Conservation (phyloP, 2,329 filamentous ascomycete genomes). For the Phialophora chinensis region DNA sequence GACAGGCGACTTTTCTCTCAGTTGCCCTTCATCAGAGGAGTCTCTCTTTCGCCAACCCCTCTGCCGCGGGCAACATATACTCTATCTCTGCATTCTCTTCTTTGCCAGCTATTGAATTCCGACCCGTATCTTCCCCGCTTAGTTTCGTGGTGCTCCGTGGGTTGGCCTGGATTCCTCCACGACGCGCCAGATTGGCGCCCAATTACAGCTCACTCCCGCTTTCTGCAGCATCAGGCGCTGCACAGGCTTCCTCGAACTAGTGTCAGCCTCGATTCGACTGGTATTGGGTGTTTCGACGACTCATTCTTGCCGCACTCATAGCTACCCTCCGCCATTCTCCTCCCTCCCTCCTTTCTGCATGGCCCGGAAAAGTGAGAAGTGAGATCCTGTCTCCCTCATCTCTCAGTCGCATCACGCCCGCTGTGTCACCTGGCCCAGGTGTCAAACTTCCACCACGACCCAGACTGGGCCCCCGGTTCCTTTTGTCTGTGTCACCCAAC, state of each 20-base stretch:
- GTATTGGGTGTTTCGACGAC: slow-evolving; percentile 11
- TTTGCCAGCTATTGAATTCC: not conserved
- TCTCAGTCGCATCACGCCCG: not conserved
- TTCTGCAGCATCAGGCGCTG: slow-evolving; percentile 20
- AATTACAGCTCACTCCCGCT: slow-evolving; percentile 17
- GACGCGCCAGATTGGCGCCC: slow-evolving; percentile 28
- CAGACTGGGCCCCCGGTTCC: slow-evolving; percentile 18
- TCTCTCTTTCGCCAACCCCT: not conserved
- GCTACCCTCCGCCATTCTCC: slow-evolving; percentile 9
- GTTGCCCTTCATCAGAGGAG: slow-evolving; percentile 2
- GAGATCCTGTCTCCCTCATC: slow-evolving; percentile 6
- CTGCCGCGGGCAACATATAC: not conserved
- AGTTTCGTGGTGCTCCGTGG: slow-evolving; percentile 1
- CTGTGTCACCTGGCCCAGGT: slow-evolving; percentile 7
- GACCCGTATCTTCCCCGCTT: slow-evolving; percentile 2
- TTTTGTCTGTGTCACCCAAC: slow-evolving; percentile 15
- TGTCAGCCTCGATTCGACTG: slow-evolving; percentile 21
- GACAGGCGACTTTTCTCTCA: slow-evolving; percentile 19
- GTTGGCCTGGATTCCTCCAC: slow-evolving; percentile 19
- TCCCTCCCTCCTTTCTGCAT: slow-evolving; percentile 5
- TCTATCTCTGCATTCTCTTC: slow-evolving; percentile 1
- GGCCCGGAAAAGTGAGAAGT: slow-evolving; percentile 3
- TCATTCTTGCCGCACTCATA: slow-evolving; percentile 12
- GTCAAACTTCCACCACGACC: slow-evolving; percentile 15
- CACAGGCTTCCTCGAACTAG: slow-evolving; percentile 16